Evolutionary conservation across 345 rosid species (phyloP).

Genomic region (Cardamine resedifolia): DNA sequence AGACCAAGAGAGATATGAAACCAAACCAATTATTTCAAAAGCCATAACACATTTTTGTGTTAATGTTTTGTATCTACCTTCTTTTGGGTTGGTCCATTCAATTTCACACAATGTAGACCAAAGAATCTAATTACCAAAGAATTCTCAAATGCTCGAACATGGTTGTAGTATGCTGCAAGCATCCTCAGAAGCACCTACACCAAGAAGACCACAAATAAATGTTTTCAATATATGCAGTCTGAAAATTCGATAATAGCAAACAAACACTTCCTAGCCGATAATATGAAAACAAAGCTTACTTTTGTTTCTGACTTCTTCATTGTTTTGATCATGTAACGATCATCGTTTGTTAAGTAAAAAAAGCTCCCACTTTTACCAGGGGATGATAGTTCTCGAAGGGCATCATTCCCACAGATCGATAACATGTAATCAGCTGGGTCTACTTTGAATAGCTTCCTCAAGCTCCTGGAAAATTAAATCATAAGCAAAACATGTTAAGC

Average conservation of each 20-base stretch:
- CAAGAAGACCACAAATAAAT: background rate
- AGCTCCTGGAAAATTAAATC: constrained; percentile 50
- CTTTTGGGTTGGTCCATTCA: constrained; percentile 76
- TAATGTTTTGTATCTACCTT: constrained; percentile 49
- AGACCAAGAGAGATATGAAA: constrained; percentile 10
- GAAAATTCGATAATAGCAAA: background rate
- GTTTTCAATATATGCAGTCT: background rate
- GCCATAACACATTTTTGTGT: background rate
- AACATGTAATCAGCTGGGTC: constrained; percentile 97
- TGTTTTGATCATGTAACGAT: constrained; percentile 94
- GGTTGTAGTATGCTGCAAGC: constrained; percentile 92
- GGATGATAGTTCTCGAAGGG: constrained; percentile 91
- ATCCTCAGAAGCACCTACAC: constrained; percentile 81
- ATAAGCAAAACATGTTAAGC: constrained; percentile 12
- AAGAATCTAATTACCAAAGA: constrained; percentile 74
- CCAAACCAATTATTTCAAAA: background rate
- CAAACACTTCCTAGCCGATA: background rate
- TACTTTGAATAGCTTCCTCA: constrained; percentile 90
- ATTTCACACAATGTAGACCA: constrained; percentile 86
- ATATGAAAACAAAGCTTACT: constrained; percentile 42
- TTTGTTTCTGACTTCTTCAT: constrained; percentile 88
- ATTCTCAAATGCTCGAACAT: constrained; percentile 78
- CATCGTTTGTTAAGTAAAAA: constrained; percentile 86
- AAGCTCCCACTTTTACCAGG: constrained; percentile 99
- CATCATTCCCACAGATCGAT: constrained; percentile 89